Conservation (phyloP, 208 protist genomes). For the Zelonia costaricensis region DNA sequence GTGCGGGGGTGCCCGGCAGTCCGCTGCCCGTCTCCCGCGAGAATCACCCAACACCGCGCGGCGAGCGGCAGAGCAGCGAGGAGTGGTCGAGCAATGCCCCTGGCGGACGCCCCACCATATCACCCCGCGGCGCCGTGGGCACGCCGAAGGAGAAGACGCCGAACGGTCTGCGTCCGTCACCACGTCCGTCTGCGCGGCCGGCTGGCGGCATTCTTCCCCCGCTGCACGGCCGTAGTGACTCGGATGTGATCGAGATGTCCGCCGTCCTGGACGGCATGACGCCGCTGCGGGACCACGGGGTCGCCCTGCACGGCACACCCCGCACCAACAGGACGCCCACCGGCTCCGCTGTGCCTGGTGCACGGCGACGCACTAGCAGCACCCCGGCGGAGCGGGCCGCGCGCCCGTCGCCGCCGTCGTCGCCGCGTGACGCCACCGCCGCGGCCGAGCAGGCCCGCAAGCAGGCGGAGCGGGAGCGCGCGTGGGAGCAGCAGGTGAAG, state of each 20-base stretch:
- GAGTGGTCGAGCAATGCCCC: neutral
- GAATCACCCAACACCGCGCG: neutral
- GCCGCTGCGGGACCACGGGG: constrained; percentile 16
- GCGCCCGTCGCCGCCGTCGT: neutral
- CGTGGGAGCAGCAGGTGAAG: constrained; percentile 88
- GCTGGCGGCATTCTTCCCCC: constrained; percentile 38
- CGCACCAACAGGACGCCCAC: neutral
- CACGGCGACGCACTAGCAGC: constrained; percentile 15
- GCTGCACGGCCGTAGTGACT: constrained; percentile 17
- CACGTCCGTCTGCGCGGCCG: constrained; percentile 21
- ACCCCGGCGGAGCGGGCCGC: constrained; percentile 11
- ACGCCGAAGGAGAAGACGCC: constrained; percentile 3
- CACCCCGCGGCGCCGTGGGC: neutral
- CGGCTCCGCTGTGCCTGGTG: neutral
- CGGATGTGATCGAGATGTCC: constrained; percentile 46
- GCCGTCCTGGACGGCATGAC: constrained; percentile 25
- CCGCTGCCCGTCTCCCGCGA: constrained; percentile 5
- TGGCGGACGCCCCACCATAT: neutral
- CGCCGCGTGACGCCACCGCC: constrained; percentile 2
- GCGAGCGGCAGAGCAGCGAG: neutral
- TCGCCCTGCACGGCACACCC: neutral
- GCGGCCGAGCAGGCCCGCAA: constrained; percentile 45
- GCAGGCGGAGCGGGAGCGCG: constrained; percentile 75
- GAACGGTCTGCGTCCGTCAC: neutral
- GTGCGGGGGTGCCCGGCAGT: constrained; percentile 10